phyloP scores from a whole-genome alignment of 2,329 filamentous ascomycete genomes.

The Neonectria coccinea region DNA sequence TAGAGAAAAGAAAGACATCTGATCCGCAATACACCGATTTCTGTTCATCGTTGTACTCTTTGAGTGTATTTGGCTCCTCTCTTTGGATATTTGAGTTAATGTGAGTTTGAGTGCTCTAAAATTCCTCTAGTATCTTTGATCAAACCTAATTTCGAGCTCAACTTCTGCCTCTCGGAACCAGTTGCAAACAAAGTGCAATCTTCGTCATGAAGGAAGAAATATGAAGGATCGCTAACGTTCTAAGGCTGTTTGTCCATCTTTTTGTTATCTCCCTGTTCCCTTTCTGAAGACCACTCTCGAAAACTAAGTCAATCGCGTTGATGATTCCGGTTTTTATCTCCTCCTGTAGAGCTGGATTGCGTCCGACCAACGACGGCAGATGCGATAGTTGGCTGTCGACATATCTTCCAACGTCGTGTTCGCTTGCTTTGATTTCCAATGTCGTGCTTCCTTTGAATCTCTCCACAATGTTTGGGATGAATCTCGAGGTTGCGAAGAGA shows the following conservation, averaged over 20 bases:
- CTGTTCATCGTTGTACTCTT: neutral
- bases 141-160: too few species aligned
- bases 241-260: too few species aligned
- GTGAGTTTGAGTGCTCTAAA: neutral
- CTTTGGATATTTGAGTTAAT: neutral
- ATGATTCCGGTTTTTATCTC: constrained; percentile 18
- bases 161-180: too few species aligned
- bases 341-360: constrained; percentile 11
- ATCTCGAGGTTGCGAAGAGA: constrained; percentile 11
- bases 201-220: too few species aligned
- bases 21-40: neutral
- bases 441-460: neutral
- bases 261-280: too few species aligned
- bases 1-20: neutral
- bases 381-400: constrained; percentile 7
- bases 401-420: constrained; percentile 26
- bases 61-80: neutral
- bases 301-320: neutral
- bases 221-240: too few species aligned
- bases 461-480: neutral
- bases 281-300: too few species aligned
- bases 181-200: too few species aligned
- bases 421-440: constrained; percentile 25
- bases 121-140: neutral
- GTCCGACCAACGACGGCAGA: constrained; percentile 9